Evolutionary conservation across 2,329 filamentous ascomycete species (phyloP).

Genomic region (Colletotrichum tabaci): DNA sequence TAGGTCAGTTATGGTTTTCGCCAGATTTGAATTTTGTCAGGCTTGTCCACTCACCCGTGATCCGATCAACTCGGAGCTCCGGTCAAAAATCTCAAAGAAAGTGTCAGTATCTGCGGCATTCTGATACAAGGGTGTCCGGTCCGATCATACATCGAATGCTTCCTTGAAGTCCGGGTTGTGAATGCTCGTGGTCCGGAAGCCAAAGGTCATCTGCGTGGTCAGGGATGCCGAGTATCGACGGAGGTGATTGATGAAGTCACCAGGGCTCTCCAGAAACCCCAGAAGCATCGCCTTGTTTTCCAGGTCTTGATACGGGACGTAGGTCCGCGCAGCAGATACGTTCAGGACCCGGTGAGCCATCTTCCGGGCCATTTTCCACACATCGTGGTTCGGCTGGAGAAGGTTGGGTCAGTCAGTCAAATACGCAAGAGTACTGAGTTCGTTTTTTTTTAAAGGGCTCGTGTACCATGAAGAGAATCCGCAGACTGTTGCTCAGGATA

Average conservation of each 20-base stretch:
- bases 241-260: constrained; percentile 60
- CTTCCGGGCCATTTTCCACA: constrained; percentile 42
- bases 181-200: constrained; percentile 59
- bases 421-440: neutral
- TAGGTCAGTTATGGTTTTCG: too few relatives aligned
- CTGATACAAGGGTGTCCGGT: too few relatives aligned
- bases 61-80: too few relatives aligned
- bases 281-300: constrained; percentile 64
- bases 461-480: constrained; percentile 28
- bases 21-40: too few relatives aligned
- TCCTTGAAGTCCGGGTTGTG: constrained; percentile 60
- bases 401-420: too few relatives aligned
- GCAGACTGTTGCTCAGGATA: constrained; percentile 13
- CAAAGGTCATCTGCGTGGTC: constrained; percentile 66
- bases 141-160: constrained; percentile 52
- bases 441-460: neutral
- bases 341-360: constrained; percentile 58
- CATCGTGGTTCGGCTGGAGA: constrained; percentile 18
- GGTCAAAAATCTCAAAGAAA: neutral
- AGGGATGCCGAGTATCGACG: constrained; percentile 65
- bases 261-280: constrained; percentile 52
- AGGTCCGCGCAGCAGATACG: constrained; percentile 54
- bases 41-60: too few relatives aligned
- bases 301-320: constrained; percentile 54
- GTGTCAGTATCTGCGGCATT: constrained; percentile 52